Base-by-base conservation (phyloP, 108 stramenopile species). In the Parietichytrium sp. region DNA sequence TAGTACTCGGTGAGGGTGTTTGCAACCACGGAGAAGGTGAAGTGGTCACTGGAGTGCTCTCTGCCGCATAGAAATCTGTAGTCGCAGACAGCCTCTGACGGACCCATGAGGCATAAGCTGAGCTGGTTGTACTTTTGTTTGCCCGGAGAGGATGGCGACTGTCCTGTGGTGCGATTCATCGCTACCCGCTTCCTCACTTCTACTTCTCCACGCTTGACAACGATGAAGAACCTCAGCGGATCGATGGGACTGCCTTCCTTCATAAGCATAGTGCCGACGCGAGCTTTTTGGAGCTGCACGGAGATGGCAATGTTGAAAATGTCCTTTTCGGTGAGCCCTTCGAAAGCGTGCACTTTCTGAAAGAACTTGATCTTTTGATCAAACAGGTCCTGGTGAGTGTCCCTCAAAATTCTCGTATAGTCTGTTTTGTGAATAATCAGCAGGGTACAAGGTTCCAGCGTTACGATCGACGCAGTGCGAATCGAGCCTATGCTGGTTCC, bases 401-500 rank as follows among this genome's bases (percentile, higher is more conserved):
- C 45, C 33, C 45, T 33, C 1, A 72, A 25, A 20, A 72, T 72
- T 16, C 61, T 33, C 3, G 36, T 33, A 20, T 72, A 72, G 33
- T 72, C 61, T 13, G 36, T 42, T n/a, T 72, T 72, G 42, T 72
- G 61, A 38, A 72, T 72, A 12, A 72, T 42, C n/a, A 72, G 61
- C 6, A 72, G 20, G 20, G 45, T 23, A 42, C 61, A 72, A 27
- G 61, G 61, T 25, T 72, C 61, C n/a, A 72, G 18, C 7, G 61
- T 72, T n/a, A 72, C 61, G 33, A 72, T 42, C 23, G 61, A 16
- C 1, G 61, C 61, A 0, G 61, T 72, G 10, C 61, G 61, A 16
- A 72, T 42, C 13, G 42, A 23, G 42, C 23, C 36, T 0, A 10
- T 16, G 7, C 38, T 45, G 0, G 61, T 45, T n/a, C n/a, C n/a